Conservation (phyloP, 169 alveolate species). For the Plasmodium relictum region DNA sequence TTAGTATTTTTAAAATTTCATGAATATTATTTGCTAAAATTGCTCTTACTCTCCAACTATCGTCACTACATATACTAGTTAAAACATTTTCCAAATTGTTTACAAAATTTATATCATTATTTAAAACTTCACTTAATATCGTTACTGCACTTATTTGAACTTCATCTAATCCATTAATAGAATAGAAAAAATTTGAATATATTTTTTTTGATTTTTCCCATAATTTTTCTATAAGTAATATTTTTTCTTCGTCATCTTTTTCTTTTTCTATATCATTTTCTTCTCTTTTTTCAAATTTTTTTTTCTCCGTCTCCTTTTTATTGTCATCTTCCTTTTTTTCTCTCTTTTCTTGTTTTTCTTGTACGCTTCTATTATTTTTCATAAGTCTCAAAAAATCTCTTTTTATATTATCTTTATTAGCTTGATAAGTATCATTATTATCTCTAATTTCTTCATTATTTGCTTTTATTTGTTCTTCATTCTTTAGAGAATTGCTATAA, state of each 20-base stretch:
- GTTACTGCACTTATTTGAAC: constrained; percentile 76
- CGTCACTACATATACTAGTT: constrained; percentile 71
- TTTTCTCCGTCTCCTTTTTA: not conserved
- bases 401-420: not conserved
- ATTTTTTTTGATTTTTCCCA: constrained; percentile 70
- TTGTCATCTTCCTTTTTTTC: constrained; percentile 13
- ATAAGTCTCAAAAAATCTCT: not conserved
- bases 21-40: constrained; percentile 64
- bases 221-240: constrained; percentile 30
- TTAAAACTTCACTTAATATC: constrained; percentile 52
- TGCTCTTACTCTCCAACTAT: constrained; percentile 78
- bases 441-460: not conserved
- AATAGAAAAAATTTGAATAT: constrained; percentile 43
- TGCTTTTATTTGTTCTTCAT: constrained; percentile 5
- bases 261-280: not conserved
- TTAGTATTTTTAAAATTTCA: constrained; percentile 26
- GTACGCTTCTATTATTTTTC: not conserved
- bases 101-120: constrained; percentile 41
- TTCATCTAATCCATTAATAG: constrained; percentile 76
- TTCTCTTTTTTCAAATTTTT: not conserved
- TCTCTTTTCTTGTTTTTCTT: constrained; percentile 18
- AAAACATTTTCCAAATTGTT: constrained; percentile 34
- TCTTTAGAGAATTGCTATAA: not conserved
- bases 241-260: not conserved
- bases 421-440: not conserved